Evolutionary conservation across 495 filamentous ascomycete genomes (phyloP).

Genomic region (Penicillium silybi): DNA sequence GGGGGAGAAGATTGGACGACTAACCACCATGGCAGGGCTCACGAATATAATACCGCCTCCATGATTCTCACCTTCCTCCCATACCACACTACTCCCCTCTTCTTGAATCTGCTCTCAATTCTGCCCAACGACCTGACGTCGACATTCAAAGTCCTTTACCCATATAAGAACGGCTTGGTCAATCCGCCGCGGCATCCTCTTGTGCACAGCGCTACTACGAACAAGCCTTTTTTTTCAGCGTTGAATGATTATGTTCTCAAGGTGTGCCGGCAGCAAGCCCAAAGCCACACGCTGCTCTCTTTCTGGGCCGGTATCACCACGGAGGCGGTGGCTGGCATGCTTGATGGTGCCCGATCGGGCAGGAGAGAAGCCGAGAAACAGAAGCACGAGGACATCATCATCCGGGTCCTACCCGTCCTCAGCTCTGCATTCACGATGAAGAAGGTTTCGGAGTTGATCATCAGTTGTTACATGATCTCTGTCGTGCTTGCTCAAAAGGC

Average conservation of each 20-base stretch:
- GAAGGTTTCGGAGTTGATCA: conserved; percentile 67
- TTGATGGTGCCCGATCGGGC: conserved; percentile 71
- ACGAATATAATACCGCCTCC: conserved; percentile 80
- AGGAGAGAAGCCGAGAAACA: conserved; percentile 60
- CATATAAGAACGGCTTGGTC: conserved; percentile 71
- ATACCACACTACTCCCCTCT: conserved; percentile 78
- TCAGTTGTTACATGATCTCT: conserved; percentile 86
- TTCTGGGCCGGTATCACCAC: conserved; percentile 86
- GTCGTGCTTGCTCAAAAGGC: conserved; percentile 80
- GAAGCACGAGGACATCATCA: conserved; percentile 73
- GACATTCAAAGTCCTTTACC: conserved; percentile 78
- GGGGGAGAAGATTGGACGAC: conserved; percentile 26
- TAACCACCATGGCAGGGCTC: conserved; percentile 54
- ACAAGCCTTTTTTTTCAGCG: conserved; percentile 60
- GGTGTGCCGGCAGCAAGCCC: conserved; percentile 59
- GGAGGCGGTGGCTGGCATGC: conserved; percentile 74
- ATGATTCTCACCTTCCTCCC: conserved; percentile 88
- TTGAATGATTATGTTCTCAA: conserved; percentile 73
- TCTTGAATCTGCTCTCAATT: conserved; percentile 76
- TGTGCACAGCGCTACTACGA: conserved; percentile 73
- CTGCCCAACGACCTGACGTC: conserved; percentile 66
- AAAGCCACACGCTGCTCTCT: conserved; percentile 70
- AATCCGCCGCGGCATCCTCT: conserved; percentile 75
- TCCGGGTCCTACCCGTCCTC: conserved; percentile 69
- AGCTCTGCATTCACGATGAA: conserved; percentile 71